Conservation (phyloP, 2,329 filamentous ascomycete genomes). For the Botrytis medusae region DNA sequence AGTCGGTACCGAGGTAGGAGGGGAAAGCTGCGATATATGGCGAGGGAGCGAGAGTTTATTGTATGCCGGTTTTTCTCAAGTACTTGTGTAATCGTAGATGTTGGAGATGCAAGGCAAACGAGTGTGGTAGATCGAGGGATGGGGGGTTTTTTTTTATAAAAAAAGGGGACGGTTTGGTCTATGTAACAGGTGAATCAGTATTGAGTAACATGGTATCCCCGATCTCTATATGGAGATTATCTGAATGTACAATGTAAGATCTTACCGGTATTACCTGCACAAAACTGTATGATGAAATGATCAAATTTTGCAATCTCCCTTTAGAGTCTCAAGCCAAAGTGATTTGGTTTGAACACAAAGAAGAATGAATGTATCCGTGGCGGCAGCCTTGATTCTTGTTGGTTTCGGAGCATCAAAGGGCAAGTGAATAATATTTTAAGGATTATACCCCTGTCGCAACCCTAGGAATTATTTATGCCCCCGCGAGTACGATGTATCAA, state of each 20-base stretch:
- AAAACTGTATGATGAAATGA: constrained; percentile 1
- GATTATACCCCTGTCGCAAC: neutral
- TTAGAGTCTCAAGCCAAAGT: neutral
- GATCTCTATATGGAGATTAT: neutral
- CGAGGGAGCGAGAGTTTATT: neutral
- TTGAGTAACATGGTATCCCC: neutral
- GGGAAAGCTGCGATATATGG: neutral
- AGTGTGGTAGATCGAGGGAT: neutral
- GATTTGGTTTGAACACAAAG: neutral
- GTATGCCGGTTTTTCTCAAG: neutral
- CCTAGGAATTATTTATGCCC: constrained; percentile 4
- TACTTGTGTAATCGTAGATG: neutral
- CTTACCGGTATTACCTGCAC: constrained; percentile 16
- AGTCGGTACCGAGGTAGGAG: neutral
- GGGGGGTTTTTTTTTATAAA: too few species aligned
- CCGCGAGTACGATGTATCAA: neutral
- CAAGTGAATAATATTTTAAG: constrained; percentile 2
- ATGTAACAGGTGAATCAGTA: constrained; percentile 15
- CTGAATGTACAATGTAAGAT: constrained; percentile 11
- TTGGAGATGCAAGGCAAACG: constrained; percentile 2
- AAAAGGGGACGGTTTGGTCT: neutral
- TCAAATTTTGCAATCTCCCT: neutral
- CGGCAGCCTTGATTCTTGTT: constrained; percentile 9
- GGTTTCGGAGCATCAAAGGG: constrained; percentile 6
- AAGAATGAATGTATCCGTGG: neutral